Base-by-base conservation (phyloP, 495 filamentous ascomycete species). In the Tuber brumale region DNA sequence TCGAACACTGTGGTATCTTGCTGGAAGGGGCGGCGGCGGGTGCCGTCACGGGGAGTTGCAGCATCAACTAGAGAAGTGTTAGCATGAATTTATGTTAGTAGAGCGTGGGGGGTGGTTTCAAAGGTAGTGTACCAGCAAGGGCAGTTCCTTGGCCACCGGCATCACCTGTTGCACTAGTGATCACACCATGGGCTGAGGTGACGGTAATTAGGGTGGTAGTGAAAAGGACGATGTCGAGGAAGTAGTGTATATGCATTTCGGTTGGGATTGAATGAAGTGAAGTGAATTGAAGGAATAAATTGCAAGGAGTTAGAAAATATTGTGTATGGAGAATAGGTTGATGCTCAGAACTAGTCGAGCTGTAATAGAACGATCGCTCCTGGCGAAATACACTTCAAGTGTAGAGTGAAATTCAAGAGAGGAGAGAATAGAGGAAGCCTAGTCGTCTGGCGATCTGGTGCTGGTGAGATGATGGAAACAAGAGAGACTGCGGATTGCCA, bases 1-100 rank as follows among this genome's bases (percentile, higher is more conserved):
- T 82, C 77, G 85, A 89, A 89, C 23, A 88, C 86, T 66, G 87
- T 88, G 71, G 80, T 83, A 76, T 89, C 87, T 61, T 87, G 87
- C 77, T 89, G 87, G 83, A 88, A 88, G 10, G 87, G 87, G 14
- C 77, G 79, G 43, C 87, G 86, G 5, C 83, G 76, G n/a, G 87
- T 88, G 45, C 87, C 87, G 73, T 87, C 86, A 27, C 87, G 87
- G 21, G 87, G 87, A 8, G 87, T 89, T 73, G 77, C 79, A 70
- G 84, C 83, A 79, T 88, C 84, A 76, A 89, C 84, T 51, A 51
- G 48, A 51, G 21, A 51, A n/a, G 48, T 51, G 23, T 51, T 12
- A 51, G 46, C 9, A 73, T 85, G 85, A 2, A 23, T 41, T 75
- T 19, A 80, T 16, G 74, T 75, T 72, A 69, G 31, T 57, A 31